These are phyloP conservation scores for Pythium scleroteichum DNA, from an alignment of 352 stramenopile genomes.

Conservation along the genomic window DNA sequence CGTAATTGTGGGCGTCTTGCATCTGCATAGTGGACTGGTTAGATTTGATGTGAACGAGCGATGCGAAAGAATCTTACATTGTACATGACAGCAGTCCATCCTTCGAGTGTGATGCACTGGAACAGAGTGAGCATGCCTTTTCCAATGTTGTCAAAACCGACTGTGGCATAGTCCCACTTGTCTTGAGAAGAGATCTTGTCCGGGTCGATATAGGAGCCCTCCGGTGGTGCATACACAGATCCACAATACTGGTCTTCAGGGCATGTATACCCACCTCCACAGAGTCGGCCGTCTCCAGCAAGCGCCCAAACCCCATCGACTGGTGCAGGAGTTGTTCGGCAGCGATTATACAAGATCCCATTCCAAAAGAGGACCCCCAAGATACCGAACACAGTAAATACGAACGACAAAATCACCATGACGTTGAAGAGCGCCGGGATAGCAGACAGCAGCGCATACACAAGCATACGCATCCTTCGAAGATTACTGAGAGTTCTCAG, in stretches of 20 bases:
- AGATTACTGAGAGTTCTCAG: slow-evolving; percentile 61
- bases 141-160: slow-evolving; percentile 84
- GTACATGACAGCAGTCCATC: slow-evolving; percentile 87
- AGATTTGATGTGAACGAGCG: background rate
- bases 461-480: slow-evolving; percentile 45
- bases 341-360: slow-evolving; percentile 48
- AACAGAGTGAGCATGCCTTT: slow-evolving; percentile 85
- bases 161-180: slow-evolving; percentile 75
- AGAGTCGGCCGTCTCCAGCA: slow-evolving; percentile 30
- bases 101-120: slow-evolving; percentile 88
- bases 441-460: slow-evolving; percentile 55
- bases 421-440: slow-evolving; percentile 68
- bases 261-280: slow-evolving; percentile 42
- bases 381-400: slow-evolving; percentile 78
- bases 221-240: slow-evolving; percentile 39
- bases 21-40: slow-evolving; percentile 1
- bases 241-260: slow-evolving; percentile 34
- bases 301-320: slow-evolving; percentile 43
- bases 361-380: slow-evolving; percentile 65
- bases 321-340: slow-evolving; percentile 47
- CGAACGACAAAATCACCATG: slow-evolving; percentile 60
- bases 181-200: slow-evolving; percentile 38
- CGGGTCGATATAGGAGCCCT: slow-evolving; percentile 35
- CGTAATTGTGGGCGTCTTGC: slow-evolving; percentile 35
- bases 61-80: slow-evolving; percentile 50